A percentile compares a stretch with the other conserved stretches of the same genome.
These are phyloP conservation scores for Phlegmacium glaucopus DNA, from an alignment of 768 basidiomycete species.

Conservation along the genomic window DNA sequence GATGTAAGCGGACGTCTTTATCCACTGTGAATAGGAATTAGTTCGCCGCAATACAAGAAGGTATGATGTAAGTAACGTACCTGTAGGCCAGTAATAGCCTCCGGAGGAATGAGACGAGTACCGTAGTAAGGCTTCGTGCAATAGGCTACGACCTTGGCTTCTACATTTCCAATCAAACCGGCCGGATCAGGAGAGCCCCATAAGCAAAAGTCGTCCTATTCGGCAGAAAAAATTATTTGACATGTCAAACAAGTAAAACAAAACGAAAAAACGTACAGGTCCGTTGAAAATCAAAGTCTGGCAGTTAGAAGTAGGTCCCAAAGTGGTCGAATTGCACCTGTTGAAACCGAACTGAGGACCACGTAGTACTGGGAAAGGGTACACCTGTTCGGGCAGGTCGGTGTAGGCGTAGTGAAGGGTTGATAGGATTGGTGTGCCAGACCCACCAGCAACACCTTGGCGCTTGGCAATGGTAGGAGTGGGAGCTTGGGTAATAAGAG, in stretches of 20 bases:
- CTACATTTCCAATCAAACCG: conserved; percentile 57
- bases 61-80: conserved; percentile 15
- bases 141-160: conserved; percentile 68
- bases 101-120: conserved; percentile 64
- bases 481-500: conserved; percentile 2
- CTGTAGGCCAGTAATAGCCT: conserved; percentile 61
- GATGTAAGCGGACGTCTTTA: conserved; percentile 15
- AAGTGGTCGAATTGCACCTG: conserved; percentile 64
- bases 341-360: conserved; percentile 63
- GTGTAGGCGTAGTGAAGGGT: conserved; percentile 14
- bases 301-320: conserved; percentile 52
- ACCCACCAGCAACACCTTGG: conserved; percentile 9
- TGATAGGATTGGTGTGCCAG: conserved; percentile 15
- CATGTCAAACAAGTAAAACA: background rate
- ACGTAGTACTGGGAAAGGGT: conserved; percentile 21
- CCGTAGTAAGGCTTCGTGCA: conserved; percentile 68
- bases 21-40: conserved; percentile 45
- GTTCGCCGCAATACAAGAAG: conserved; percentile 41
- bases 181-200: conserved; percentile 52
- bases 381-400: conserved; percentile 14
- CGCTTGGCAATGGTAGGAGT: conserved; percentile 9
- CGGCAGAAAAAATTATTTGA: background rate
- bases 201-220: conserved; percentile 55
- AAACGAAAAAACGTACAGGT: conserved; percentile 28
- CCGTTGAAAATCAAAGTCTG: conserved; percentile 62